Evolutionary conservation across 108 stramenopile species (phyloP), one percentile per base, ranked within the genome.

Genomic region (Epithemia pelagica): DNA sequence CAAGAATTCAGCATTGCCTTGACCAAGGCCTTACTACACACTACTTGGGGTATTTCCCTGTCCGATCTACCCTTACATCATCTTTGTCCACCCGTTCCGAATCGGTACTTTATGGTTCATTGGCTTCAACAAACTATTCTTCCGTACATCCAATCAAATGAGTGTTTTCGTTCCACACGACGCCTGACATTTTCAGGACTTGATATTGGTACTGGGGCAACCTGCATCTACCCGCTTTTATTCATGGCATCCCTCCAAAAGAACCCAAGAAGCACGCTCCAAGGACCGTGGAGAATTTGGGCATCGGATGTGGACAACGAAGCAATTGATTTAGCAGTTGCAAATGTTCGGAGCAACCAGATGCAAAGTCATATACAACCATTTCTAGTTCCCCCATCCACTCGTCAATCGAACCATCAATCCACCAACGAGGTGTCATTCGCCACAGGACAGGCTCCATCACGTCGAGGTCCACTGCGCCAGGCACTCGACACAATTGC

Each of bases 141-240:
- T 37, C 28, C 62, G 2, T 46, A n/a, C 62, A 10, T 55, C 1
- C 27, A 54, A 64, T 46, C 37, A 15, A 46, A 67, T 58, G 57
- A 31, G 60, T 53, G 59, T 56, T 67, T 68, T 78, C 69, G 1
- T 33, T 21, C 1, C 18, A 53, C 21, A 52, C 32, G 59, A 23
- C 32, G 53, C 0, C 19, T 52, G 52, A 29, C 22, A 10, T 62
- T 32, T 66, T 57, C 52, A 25, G 95, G 90, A 22, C 59, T 95
- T 24, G 96, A 97, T 67, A 85, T 97, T 77, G 96, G 96, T 54
- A 86, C 93, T 2, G 96, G 96, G 5, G 89, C 90, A 2, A 85
- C 81, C 54, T 82, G 82, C 46, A 95, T 97, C 53, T 97, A 95
- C 70, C 84, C 95, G 25, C 63, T 97, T 10, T 69, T 97, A 55